Percentiles rank a stretch among this genome's conserved stretches.
Evolutionary conservation across 352 stramenopile species (phyloP).

Genomic region (Globisporangium megalacanthum): DNA sequence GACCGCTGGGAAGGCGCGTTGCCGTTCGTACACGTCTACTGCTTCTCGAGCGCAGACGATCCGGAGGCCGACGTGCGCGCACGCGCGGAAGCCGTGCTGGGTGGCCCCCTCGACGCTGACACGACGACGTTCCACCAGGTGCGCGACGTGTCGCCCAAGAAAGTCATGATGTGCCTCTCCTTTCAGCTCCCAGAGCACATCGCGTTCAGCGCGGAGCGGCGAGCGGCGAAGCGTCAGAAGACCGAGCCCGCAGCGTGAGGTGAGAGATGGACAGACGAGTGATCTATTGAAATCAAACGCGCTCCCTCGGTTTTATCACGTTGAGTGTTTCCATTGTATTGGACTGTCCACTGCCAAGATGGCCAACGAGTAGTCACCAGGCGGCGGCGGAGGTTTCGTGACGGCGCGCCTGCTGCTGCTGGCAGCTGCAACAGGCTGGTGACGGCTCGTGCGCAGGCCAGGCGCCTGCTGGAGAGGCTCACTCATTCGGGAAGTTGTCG

Average conservation of each 20-base stretch:
- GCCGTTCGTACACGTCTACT: constrained; percentile 93
- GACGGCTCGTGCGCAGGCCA: no score
- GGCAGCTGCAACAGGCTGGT: no score
- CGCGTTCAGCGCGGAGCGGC: constrained; percentile 51
- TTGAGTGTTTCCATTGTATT: no score
- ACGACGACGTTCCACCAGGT: constrained; percentile 83
- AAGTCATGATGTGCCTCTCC: constrained; percentile 97
- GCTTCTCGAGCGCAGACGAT: constrained; percentile 88
- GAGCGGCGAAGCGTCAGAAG: constrained; percentile 41
- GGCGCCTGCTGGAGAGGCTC: no score
- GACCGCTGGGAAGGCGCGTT: constrained; percentile 65
- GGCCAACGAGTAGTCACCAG: no score
- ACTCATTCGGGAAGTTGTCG: no score
- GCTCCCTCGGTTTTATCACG: no score
- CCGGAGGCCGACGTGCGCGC: constrained; percentile 62
- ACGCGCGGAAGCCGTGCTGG: constrained; percentile 63
- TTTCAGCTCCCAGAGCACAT: constrained; percentile 88
- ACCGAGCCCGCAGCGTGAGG: constrained; percentile 14
- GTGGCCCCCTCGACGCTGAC: constrained; percentile 44
- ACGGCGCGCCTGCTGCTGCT: no score
- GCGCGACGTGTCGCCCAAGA: constrained; percentile 94
- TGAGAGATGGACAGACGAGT: no score
- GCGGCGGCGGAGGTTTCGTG: no score
- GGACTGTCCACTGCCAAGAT: no score
- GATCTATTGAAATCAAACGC: no score